phyloP scores from a whole-genome alignment of 345 rosid species.

The Brassica carinata region DNA sequence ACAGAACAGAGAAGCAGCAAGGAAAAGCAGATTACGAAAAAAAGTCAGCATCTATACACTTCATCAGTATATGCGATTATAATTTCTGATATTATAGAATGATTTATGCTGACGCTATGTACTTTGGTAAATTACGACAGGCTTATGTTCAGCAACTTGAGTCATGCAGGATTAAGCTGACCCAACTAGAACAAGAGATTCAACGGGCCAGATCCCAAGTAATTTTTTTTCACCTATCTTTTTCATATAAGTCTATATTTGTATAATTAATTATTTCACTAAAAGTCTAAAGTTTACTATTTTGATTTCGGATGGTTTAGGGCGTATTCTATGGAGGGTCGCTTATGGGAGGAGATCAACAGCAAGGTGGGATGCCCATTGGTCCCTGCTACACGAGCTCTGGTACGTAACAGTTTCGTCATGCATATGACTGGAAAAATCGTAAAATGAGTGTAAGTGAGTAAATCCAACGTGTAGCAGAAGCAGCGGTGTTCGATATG shows the following conservation, averaged over 20 bases:
- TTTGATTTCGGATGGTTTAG: constrained; percentile 41
- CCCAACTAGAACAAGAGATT: constrained; percentile 91
- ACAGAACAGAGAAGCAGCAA: constrained; percentile 99
- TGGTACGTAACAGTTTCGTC: constrained; percentile 46
- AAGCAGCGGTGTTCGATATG: constrained; percentile 82
- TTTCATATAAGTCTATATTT: not conserved
- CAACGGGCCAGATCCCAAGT: constrained; percentile 91
- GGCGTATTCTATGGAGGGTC: constrained; percentile 77
- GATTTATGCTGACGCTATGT: not conserved
- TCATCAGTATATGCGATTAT: not conserved
- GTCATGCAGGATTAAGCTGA: constrained; percentile 86
- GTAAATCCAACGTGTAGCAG: constrained; percentile 43
- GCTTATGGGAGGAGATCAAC: constrained; percentile 62
- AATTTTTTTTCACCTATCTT: constrained; percentile 1
- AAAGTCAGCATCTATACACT: constrained; percentile 50
- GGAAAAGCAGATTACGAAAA: constrained; percentile 94
- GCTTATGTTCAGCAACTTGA: constrained; percentile 97
- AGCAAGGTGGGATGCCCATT: constrained; percentile 54
- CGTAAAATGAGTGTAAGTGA: not conserved
- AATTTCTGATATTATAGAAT: not conserved
- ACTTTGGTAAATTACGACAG: constrained; percentile 45
- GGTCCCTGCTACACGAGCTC: constrained; percentile 63
- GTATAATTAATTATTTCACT: not conserved
- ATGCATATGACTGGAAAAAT: not conserved
- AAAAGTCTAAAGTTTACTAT: not conserved